Conservation (phyloP, 2,329 filamentous ascomycete genomes). For the Trichoderma semiorbis region DNA sequence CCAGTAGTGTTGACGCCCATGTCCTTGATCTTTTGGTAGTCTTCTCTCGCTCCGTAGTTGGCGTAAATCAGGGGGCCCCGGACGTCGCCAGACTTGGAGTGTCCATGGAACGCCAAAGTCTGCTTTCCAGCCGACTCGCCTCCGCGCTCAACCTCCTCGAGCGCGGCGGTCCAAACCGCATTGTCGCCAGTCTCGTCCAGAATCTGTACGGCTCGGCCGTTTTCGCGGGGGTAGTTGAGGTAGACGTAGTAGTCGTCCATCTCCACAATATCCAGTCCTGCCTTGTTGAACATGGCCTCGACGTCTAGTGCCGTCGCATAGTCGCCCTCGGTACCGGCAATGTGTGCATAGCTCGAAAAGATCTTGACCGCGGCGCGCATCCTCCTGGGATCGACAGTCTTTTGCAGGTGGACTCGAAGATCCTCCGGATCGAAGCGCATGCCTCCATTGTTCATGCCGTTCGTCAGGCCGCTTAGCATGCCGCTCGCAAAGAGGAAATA, state of each 20-base stretch:
- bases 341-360: conserved; percentile 79
- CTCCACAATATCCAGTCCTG: conserved; percentile 69
- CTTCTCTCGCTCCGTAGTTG: conserved; percentile 82
- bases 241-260: conserved; percentile 84
- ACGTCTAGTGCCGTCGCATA: conserved; percentile 83
- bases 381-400: conserved; percentile 63
- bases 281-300: conserved; percentile 68
- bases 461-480: conserved; percentile 65
- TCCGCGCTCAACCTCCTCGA: conserved; percentile 75
- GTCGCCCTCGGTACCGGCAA: conserved; percentile 93
- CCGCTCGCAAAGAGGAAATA: conserved; percentile 86
- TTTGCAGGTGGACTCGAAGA: conserved; percentile 71
- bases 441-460: conserved; percentile 57
- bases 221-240: conserved; percentile 80
- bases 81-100: conserved; percentile 82
- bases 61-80: conserved; percentile 85
- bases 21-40: conserved; percentile 71
- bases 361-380: conserved; percentile 73
- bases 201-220: conserved; percentile 77
- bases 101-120: conserved; percentile 80
- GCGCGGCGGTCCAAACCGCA: conserved; percentile 69
- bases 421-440: conserved; percentile 77
- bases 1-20: conserved; percentile 71
- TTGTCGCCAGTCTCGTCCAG: conserved; percentile 61
- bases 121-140: conserved; percentile 61